Percentiles rank a stretch among this genome's conserved stretches.
phyloP scores from a whole-genome alignment of 179 eudicot genomes.

The Silene vulgaris region DNA sequence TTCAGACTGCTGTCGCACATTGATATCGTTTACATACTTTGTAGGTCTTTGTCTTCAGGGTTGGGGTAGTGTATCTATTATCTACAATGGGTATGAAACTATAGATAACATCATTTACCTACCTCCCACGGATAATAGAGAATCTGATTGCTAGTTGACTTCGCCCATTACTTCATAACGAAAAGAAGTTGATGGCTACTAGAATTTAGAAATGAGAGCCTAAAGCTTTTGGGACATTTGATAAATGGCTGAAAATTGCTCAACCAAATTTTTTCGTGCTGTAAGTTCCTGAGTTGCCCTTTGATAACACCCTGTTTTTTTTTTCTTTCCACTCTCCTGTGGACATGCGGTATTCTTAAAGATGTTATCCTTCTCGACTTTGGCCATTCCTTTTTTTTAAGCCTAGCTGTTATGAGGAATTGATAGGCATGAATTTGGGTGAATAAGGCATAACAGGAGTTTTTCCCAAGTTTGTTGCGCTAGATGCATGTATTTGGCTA shows the following conservation, averaged over 20 bases:
- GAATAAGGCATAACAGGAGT: neutral
- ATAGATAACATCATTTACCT: neutral
- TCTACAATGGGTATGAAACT: neutral
- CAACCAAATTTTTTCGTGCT: neutral
- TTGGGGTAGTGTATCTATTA: no score
- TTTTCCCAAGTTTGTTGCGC: neutral
- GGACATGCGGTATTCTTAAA: neutral
- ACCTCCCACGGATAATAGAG: neutral
- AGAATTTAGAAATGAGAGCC: neutral
- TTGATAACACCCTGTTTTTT: neutral
- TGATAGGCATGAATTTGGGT: neutral
- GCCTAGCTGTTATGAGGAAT: conserved; percentile 4
- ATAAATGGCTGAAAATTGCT: neutral
- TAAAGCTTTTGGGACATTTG: neutral
- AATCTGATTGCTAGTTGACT: no score
- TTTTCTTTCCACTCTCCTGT: neutral
- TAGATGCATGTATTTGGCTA: neutral
- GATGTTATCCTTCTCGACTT: neutral
- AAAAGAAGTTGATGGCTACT: neutral
- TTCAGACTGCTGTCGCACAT: neutral
- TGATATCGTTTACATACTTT: neutral
- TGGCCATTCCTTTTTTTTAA: neutral
- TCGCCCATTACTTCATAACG: no score
- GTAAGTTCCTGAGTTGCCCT: neutral
- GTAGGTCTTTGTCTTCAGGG: neutral